Evolutionary conservation across 2,329 filamentous ascomycete genomes (phyloP).

Genomic region (Colletotrichum tropicicola): DNA sequence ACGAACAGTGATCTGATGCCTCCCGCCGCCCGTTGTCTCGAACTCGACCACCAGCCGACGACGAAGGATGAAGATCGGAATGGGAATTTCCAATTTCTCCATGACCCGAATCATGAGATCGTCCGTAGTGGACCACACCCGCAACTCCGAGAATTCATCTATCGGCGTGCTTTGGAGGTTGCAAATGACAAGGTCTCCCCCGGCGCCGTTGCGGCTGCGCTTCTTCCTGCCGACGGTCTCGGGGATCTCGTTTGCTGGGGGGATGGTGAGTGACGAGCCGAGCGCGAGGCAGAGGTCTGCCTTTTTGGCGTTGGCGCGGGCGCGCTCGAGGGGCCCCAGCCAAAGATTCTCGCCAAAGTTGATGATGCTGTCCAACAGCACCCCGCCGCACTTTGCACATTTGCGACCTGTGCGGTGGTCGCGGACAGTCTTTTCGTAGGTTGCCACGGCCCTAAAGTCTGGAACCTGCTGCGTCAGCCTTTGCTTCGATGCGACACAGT

Average conservation of each 20-base stretch:
- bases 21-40: conserved; percentile 30
- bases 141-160: conserved; percentile 42
- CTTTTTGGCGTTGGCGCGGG: conserved; percentile 45
- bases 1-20: conserved; percentile 39
- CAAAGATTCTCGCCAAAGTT: conserved; percentile 53
- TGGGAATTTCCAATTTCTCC: conserved; percentile 44
- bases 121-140: conserved; percentile 47
- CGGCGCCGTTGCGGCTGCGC: not conserved
- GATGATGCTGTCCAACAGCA: conserved; percentile 53
- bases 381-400: conserved; percentile 47
- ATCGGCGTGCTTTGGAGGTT: conserved; percentile 55
- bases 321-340: conserved; percentile 40
- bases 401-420: conserved; percentile 58
- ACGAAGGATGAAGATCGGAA: conserved; percentile 48
- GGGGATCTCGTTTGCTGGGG: conserved; percentile 51
- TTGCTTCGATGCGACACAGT: not conserved
- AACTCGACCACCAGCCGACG: conserved; percentile 42
- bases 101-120: conserved; percentile 50
- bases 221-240: conserved; percentile 41
- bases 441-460: conserved; percentile 55
- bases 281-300: conserved; percentile 56
- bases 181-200: conserved; percentile 50
- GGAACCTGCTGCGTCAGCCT: not conserved
- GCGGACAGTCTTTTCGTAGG: conserved; percentile 49
- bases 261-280: conserved; percentile 54